phyloP scores from a whole-genome alignment of 2,329 filamentous ascomycete genomes.

The Herpomyces periplanetae region DNA sequence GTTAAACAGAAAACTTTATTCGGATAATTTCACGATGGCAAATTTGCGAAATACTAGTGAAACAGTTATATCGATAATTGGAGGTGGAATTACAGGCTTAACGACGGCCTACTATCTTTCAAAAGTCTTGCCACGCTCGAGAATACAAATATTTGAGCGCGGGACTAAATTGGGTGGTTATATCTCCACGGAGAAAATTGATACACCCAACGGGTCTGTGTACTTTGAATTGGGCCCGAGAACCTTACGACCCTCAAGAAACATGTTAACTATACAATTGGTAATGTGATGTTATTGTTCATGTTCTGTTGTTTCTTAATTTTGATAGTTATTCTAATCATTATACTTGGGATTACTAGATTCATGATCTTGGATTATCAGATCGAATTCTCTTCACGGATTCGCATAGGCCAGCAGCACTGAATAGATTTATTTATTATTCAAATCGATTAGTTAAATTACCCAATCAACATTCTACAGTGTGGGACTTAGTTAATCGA shows the following conservation, averaged over 20 bases:
- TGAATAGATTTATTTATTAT: slow-evolving; percentile 50
- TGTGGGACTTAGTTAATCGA: slow-evolving; percentile 6
- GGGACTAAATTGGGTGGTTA: slow-evolving; percentile 34
- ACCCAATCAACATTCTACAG: slow-evolving; percentile 10
- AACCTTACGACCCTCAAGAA: slow-evolving; percentile 23
- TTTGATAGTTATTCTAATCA: slow-evolving; percentile 3
- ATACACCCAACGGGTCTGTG: slow-evolving; percentile 19
- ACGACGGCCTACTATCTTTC: slow-evolving; percentile 36
- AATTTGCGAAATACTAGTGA: no score
- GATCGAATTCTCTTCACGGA: slow-evolving; percentile 16
- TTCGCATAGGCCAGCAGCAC: slow-evolving; percentile 12
- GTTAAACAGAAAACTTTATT: no score
- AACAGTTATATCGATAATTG: slow-evolving; percentile 23
- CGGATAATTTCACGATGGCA: no score
- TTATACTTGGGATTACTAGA: slow-evolving; percentile 8
- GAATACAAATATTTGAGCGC: slow-evolving; percentile 46
- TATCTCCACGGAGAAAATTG: slow-evolving; percentile 24
- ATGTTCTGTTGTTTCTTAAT: no score
- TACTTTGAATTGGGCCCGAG: slow-evolving; percentile 53
- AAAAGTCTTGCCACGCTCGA: slow-evolving; percentile 20
- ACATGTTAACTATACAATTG: slow-evolving; percentile 25
- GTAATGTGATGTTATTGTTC: no score
- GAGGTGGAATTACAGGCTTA: slow-evolving; percentile 48
- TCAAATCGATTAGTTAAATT: slow-evolving; percentile 34
- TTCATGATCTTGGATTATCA: slow-evolving; percentile 15